These are phyloP conservation scores for Styphnolobium japonicum DNA, from an alignment of 306 rosid species.

Conservation along the genomic window DNA sequence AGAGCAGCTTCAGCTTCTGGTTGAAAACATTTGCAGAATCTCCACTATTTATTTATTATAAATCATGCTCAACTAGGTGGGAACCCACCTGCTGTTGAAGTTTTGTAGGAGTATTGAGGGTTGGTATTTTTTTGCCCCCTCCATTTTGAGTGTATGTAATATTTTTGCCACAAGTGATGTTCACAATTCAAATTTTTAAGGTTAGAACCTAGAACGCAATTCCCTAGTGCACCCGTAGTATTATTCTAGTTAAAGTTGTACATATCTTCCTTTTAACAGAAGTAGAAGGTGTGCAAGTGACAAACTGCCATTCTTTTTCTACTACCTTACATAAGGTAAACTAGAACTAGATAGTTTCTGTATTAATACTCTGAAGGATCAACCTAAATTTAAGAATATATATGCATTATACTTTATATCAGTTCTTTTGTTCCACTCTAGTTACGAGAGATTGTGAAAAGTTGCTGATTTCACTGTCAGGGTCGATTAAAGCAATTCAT, in stretches of 20 bases:
- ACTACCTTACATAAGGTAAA: neutral
- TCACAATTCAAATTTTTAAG: slow-evolving; percentile 6
- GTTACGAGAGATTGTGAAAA: too few relatives aligned
- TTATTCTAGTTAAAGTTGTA: slow-evolving; percentile 18
- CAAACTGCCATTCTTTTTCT: neutral
- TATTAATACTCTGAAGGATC: neutral
- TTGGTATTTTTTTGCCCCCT: neutral
- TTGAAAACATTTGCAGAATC: slow-evolving; percentile 23
- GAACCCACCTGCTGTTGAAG: slow-evolving; percentile 31
- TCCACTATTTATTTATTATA: neutral
- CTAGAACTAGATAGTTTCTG: neutral
- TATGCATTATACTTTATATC: neutral
- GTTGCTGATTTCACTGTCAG: too few relatives aligned
- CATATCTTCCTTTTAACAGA: slow-evolving; percentile 13
- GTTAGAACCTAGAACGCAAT: slow-evolving; percentile 14
- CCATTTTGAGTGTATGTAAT: slow-evolving; percentile 25
- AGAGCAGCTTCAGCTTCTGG: slow-evolving; percentile 60
- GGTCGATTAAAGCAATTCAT: too few relatives aligned
- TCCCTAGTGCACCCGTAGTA: slow-evolving; percentile 7
- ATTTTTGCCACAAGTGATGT: slow-evolving; percentile 1
- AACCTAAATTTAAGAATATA: neutral
- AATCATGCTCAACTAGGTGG: slow-evolving; percentile 19
- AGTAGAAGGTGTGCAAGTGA: slow-evolving; percentile 11
- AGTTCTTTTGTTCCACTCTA: too few relatives aligned
- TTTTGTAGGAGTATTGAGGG: slow-evolving; percentile 58